Base-by-base conservation (phyloP, 2,329 filamentous ascomycete species). In the Tolypocladium capitatum region DNA sequence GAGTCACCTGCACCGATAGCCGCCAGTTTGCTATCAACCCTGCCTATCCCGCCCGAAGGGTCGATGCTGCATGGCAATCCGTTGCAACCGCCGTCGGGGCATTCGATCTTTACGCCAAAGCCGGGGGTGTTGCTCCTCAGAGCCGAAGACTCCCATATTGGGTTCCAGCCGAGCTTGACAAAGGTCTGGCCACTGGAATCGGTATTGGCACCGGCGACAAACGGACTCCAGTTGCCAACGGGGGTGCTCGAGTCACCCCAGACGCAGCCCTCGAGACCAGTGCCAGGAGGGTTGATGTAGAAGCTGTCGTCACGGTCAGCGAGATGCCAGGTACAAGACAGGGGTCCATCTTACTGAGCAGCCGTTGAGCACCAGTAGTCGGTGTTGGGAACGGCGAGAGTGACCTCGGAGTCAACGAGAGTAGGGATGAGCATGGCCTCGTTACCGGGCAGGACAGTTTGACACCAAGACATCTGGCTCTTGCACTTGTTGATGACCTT, bases 381-480 rank as follows among this genome's bases (percentile, higher is more conserved):
- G 18, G 73, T 66, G 48, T 73, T 81, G 9, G 86, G 86, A 33
- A 90, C 84, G 45, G 86, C 84, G 47, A 91, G 69, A 30, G 73
- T 74, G 52, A 70, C 67, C 21, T 62, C 63, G 51, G 70, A 66
- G 28, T 70, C 59, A 43, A 89, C 80, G 52, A 80, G 64, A n/a
- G 84, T 90, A 16, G 84, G 84, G 57, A 89, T 89, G 55, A 89
- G 71, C 84, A 90, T 90, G 51, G 82, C 82, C 68, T 90, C 85
- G 57, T 87, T 83, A 45, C 85, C 85, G 18, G 85, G 85, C 51
- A 89, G 66, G 14, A 88, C 82, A 5, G 85, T 90, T 66, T 90
- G 85, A 65, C 85, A 90, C 66, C 85, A 86, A 3, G 85, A 78
- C 47, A 88, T 75, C 14, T 73, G 59, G 33, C 70, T 67, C 41